These are phyloP conservation scores for Gentiana macrophylla DNA, from an alignment of 257 asterid genomes.

Conservation along the genomic window DNA sequence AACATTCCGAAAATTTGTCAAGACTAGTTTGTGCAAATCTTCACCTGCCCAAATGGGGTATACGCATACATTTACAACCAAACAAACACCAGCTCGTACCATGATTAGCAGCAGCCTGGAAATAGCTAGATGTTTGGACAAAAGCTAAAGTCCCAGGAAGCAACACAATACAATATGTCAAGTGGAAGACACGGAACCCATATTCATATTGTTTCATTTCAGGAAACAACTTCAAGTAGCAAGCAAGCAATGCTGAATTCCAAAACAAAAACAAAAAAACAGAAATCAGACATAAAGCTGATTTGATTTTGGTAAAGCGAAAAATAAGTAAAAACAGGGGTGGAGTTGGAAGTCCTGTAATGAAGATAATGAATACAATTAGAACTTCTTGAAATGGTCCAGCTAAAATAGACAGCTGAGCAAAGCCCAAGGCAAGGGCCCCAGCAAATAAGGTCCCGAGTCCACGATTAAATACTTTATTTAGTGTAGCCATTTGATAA, in stretches of 20 bases:
- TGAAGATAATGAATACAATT: conserved; percentile 54
- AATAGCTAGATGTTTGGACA: too few species aligned
- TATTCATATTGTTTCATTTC: conserved; percentile 88
- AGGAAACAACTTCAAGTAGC: conserved; percentile 67
- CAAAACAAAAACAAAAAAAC: background rate
- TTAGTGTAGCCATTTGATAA: too few species aligned
- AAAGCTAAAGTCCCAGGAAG: conserved; percentile 82
- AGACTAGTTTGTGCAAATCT: conserved; percentile 81
- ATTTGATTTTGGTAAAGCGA: too few species aligned
- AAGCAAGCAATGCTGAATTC: conserved; percentile 38
- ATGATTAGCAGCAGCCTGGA: too few species aligned
- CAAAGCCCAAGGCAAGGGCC: conserved; percentile 33
- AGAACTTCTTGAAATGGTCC: conserved; percentile 51
- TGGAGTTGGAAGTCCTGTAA: conserved; percentile 46
- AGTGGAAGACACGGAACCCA: conserved; percentile 81
- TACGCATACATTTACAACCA: too few species aligned
- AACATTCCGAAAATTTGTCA: conserved; percentile 67
- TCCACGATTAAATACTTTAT: conserved; percentile 43
- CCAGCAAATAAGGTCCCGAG: conserved; percentile 45
- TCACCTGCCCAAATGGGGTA: too few species aligned
- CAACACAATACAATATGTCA: conserved; percentile 74
- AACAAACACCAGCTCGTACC: too few species aligned
- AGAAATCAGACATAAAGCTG: background rate
- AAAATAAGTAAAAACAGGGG: too few species aligned
- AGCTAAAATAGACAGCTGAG: conserved; percentile 29